phyloP scores from a whole-genome alignment of 2,329 filamentous ascomycete genomes.

The Exophiala mesophila region DNA sequence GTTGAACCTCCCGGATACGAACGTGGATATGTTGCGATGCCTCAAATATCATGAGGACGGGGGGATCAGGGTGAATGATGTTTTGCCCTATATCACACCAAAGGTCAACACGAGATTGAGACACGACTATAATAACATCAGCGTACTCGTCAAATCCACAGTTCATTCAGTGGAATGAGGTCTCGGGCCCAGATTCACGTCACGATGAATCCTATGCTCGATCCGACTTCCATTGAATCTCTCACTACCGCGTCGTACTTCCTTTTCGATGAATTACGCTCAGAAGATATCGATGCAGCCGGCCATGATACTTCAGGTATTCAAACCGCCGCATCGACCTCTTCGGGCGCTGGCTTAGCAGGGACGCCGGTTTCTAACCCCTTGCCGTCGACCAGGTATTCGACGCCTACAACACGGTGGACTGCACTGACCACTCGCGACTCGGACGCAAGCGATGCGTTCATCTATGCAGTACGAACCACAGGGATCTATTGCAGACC shows the following conservation, averaged over 20 bases:
- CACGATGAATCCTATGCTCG: neutral
- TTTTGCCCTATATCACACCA: too few relatives aligned
- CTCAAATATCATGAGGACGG: too few relatives aligned
- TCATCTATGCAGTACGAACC: constrained; percentile 54
- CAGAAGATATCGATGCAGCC: neutral
- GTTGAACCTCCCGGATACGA: too few relatives aligned
- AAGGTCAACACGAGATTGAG: too few relatives aligned
- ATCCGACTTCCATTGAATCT: neutral
- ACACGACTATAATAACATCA: too few relatives aligned
- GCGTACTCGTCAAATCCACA: too few relatives aligned
- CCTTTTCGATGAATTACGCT: neutral
- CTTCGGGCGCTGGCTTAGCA: neutral
- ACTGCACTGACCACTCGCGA: constrained; percentile 44
- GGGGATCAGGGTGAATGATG: too few relatives aligned
- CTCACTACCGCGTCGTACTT: neutral
- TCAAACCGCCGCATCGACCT: neutral
- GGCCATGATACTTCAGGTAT: neutral
- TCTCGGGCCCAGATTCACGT: too few relatives aligned
- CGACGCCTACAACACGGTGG: constrained; percentile 31
- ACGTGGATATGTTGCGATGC: too few relatives aligned
- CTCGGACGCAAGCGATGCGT: constrained; percentile 38
- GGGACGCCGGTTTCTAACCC: neutral
- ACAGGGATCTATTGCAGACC: constrained; percentile 55
- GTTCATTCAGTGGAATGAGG: too few relatives aligned
- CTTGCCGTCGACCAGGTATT: neutral